Conservation (phyloP, 2,329 filamentous ascomycete genomes). For the Phialophora macrospora region DNA sequence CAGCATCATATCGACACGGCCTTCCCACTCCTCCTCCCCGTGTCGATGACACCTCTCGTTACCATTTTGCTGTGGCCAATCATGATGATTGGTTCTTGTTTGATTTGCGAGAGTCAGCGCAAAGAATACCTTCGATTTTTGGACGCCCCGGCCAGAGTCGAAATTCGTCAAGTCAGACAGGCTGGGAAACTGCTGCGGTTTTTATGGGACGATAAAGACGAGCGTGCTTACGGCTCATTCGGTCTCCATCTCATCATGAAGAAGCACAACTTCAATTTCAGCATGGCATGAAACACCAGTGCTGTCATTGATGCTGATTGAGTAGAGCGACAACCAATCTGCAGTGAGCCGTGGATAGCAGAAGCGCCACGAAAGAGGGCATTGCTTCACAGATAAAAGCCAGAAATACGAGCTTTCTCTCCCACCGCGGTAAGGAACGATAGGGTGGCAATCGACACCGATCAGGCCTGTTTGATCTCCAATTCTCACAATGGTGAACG, state of each 20-base stretch:
- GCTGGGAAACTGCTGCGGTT: conserved; percentile 22
- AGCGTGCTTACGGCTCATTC: conserved; percentile 30
- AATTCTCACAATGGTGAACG: background rate
- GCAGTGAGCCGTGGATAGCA: background rate
- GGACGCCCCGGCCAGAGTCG: background rate
- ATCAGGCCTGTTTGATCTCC: background rate
- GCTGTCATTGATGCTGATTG: background rate
- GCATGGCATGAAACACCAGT: conserved; percentile 25
- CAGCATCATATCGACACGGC: conserved; percentile 24
- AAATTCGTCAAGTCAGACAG: conserved; percentile 21
- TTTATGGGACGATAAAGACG: conserved; percentile 32
- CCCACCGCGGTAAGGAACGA: background rate
- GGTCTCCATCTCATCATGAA: conserved; percentile 33
- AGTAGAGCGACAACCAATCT: background rate
- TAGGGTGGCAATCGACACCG: background rate
- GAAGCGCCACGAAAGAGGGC: background rate
- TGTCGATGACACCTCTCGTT: conserved; percentile 14
- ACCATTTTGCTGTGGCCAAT: conserved; percentile 34
- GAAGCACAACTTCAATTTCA: conserved; percentile 30
- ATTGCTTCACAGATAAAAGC: background rate
- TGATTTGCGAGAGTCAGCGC: conserved; percentile 25
- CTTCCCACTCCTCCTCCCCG: background rate
- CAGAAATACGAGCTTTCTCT: background rate
- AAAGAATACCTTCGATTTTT: background rate
- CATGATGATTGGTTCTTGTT: conserved; percentile 35